These are phyloP conservation scores for Lipomyces starkeyi DNA, from an alignment of 805 yeast species.

Conservation along the genomic window DNA sequence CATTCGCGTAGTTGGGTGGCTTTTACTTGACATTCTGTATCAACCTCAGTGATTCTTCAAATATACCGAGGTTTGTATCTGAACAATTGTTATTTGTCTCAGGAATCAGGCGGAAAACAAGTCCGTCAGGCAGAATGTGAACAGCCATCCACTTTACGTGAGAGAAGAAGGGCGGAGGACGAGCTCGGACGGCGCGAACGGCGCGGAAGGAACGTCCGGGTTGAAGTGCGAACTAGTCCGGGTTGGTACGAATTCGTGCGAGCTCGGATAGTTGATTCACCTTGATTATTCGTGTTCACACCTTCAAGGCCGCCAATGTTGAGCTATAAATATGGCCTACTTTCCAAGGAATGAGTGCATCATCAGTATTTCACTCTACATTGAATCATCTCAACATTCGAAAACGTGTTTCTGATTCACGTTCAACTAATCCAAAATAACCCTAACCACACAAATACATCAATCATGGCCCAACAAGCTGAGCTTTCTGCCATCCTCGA, in stretches of 20 bases:
- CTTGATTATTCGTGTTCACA: not conserved
- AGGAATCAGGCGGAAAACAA: too few species aligned
- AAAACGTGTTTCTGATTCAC: not conserved
- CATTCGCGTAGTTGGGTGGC: not conserved
- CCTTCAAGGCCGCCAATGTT: not conserved
- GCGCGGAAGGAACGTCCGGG: too few species aligned
- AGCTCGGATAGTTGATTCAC: not conserved
- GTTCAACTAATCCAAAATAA: not conserved
- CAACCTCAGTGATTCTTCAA: too few species aligned
- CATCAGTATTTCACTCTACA: not conserved
- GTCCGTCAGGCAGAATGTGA: too few species aligned
- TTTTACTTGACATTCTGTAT: not conserved
- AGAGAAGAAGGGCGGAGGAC: too few species aligned
- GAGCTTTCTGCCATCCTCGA: not conserved
- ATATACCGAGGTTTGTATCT: too few species aligned
- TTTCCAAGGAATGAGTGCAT: not conserved
- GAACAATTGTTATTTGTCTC: too few species aligned
- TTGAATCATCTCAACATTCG: not conserved
- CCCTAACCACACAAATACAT: not conserved
- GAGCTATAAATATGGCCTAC: not conserved
- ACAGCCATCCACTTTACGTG: too few species aligned
- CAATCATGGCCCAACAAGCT: not conserved
- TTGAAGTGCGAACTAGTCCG: not conserved
- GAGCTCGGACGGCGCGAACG: too few species aligned
- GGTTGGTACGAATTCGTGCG: not conserved